A percentile compares a stretch with the other conserved stretches of the same genome.
phyloP scores from a whole-genome alignment of 2,329 filamentous ascomycete species.

The Knoxdaviesia proteae region DNA sequence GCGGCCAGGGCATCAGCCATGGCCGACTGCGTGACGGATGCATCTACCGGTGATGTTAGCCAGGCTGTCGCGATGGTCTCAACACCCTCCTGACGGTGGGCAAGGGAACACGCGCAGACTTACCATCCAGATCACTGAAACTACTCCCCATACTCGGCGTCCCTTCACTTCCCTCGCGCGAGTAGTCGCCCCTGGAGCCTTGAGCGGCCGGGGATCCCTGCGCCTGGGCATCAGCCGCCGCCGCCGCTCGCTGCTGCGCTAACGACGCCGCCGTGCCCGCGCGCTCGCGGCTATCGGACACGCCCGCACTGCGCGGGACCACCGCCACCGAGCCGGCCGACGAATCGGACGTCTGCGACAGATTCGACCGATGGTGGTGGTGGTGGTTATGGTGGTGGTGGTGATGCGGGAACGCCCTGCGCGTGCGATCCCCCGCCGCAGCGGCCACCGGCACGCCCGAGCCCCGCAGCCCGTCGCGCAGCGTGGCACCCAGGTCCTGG shows the following conservation, averaged over 20 bases:
- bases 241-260: no score
- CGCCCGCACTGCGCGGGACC: no score
- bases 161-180: constrained; percentile 42
- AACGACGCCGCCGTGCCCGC: no score
- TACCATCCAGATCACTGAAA: constrained; percentile 68
- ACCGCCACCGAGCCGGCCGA: constrained; percentile 27
- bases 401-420: no score
- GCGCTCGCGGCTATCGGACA: no score
- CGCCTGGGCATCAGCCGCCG: no score
- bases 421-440: no score
- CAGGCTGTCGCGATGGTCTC: neutral
- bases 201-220: no score
- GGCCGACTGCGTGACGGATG: constrained; percentile 61
- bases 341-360: constrained; percentile 41
- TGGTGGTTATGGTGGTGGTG: constrained; percentile 1
- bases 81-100: no score
- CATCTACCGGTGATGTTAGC: constrained; percentile 27
- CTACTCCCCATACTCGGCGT: constrained; percentile 69
- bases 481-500: constrained; percentile 29
- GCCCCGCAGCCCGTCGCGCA: constrained; percentile 21
- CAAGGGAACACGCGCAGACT: constrained; percentile 3
- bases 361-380: constrained; percentile 16
- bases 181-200: no score
- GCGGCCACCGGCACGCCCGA: constrained; percentile 5
- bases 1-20: constrained; percentile 60